These are phyloP conservation scores for Rhytidiadelphus loreus DNA, from an alignment of 225 moss, liverwort and hornwort genomes.

Conservation along the genomic window DNA sequence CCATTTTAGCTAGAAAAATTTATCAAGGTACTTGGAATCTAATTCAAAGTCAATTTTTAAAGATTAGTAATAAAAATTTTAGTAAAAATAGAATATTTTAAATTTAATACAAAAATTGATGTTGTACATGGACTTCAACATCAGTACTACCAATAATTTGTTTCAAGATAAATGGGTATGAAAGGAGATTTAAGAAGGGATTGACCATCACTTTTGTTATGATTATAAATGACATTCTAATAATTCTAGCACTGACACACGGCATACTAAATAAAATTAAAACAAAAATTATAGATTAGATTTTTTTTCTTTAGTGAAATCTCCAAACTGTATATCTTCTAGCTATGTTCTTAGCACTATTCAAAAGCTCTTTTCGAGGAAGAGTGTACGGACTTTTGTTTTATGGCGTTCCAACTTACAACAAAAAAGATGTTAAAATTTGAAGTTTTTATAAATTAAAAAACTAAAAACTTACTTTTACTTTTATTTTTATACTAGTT, in stretches of 20 bases:
- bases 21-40: neutral
- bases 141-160: neutral
- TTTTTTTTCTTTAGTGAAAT: neutral
- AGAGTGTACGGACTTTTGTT: neutral
- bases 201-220: rapidly evolving
- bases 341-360: rapidly evolving
- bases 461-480: neutral
- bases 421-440: neutral
- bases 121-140: neutral
- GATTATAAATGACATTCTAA: neutral
- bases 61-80: too few species aligned
- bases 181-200: neutral
- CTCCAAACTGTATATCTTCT: rapidly evolving
- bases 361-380: neutral
- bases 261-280: neutral
- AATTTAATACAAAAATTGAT: neutral
- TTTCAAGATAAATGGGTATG: neutral
- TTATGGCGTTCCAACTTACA: rapidly evolving
- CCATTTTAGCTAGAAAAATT: neutral
- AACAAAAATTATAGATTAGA: neutral
- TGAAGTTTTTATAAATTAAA: neutral
- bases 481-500: neutral
- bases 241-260: neutral
- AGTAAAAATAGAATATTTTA: too few species aligned
- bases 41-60: neutral